phyloP scores from a whole-genome alignment of 1,139 yeast genomes.

The Barnettozyma hawaiiensis region DNA sequence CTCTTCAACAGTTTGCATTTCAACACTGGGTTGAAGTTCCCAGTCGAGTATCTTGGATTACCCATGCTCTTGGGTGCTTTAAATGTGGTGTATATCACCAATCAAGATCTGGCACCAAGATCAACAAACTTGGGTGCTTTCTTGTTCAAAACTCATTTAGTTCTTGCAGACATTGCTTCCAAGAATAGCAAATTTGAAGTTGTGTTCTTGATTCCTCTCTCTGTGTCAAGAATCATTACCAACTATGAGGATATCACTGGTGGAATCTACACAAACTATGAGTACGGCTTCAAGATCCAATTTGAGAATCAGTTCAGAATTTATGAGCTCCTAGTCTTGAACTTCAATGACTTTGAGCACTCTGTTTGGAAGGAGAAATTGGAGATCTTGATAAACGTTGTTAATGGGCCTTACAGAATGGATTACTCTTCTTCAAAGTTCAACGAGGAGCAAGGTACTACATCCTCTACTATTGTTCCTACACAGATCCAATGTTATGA shows the following conservation, averaged over 20 bases:
- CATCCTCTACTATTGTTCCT: constrained; percentile 20
- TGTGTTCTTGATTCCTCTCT: constrained; percentile 45
- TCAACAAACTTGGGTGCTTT: constrained; percentile 35
- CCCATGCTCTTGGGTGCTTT: constrained; percentile 38
- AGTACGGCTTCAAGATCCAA: constrained; percentile 36
- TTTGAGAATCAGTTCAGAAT: constrained; percentile 40
- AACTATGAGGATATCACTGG: constrained; percentile 35
- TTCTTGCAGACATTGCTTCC: constrained; percentile 28
- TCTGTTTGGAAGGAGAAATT: constrained; percentile 39
- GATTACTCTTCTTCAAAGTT: constrained; percentile 30
- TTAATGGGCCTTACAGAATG: constrained; percentile 39
- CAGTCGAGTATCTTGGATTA: constrained; percentile 38
- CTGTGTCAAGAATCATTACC: constrained; percentile 30
- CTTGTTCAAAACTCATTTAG: constrained; percentile 47
- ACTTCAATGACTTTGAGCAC: constrained; percentile 33
- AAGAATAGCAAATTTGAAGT: constrained; percentile 30
- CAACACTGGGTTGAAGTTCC: constrained; percentile 19
- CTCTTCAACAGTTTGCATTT: constrained; percentile 19
- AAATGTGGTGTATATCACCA: constrained; percentile 35
- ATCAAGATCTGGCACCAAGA: constrained; percentile 20
- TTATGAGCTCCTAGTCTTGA: constrained; percentile 43
- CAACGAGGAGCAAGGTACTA: constrained; percentile 21
- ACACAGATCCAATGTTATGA: constrained; percentile 17
- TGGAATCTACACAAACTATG: constrained; percentile 30
- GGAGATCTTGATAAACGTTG: constrained; percentile 31